Conservation (phyloP, 2,329 filamentous ascomycete species). For the Diaporthe ampelina region DNA sequence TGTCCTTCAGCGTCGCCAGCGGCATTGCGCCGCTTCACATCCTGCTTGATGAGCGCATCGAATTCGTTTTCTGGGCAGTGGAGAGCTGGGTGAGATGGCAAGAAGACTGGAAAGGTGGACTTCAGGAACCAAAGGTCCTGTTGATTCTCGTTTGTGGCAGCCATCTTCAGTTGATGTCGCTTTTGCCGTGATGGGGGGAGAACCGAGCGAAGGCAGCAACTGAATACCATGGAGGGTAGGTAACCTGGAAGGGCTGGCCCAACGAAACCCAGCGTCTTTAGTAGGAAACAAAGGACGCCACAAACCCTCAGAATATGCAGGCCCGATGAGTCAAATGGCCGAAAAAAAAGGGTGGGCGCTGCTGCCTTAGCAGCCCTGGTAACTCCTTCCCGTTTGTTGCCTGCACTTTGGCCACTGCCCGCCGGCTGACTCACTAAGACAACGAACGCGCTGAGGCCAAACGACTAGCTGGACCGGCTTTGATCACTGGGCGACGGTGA, state of each 20-base stretch:
- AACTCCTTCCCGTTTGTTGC: neutral
- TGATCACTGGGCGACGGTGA: neutral
- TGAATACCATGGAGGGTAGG: too few relatives aligned
- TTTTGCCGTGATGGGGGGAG: neutral
- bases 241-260: too few relatives aligned
- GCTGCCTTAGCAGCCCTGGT: slow-evolving; percentile 19
- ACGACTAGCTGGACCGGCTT: neutral
- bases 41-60: slow-evolving; percentile 49
- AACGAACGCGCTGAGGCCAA: neutral
- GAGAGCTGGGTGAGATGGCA: slow-evolving; percentile 55
- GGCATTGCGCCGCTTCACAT: slow-evolving; percentile 42
- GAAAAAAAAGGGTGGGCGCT: too few relatives aligned
- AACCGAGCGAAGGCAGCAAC: neutral
- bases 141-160: neutral
- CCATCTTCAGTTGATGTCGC: slow-evolving; percentile 8
- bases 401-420: neutral
- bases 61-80: slow-evolving; percentile 51
- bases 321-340: neutral
- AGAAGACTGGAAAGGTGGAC: slow-evolving; percentile 54
- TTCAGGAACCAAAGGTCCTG: slow-evolving; percentile 55
- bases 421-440: slow-evolving; percentile 29
- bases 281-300: neutral
- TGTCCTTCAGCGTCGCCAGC: neutral
- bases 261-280: neutral
- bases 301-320: neutral